These are phyloP conservation scores for Cryptococcus sp. DNA, from an alignment of 1,284 basidiomycete species.

Conservation along the genomic window DNA sequence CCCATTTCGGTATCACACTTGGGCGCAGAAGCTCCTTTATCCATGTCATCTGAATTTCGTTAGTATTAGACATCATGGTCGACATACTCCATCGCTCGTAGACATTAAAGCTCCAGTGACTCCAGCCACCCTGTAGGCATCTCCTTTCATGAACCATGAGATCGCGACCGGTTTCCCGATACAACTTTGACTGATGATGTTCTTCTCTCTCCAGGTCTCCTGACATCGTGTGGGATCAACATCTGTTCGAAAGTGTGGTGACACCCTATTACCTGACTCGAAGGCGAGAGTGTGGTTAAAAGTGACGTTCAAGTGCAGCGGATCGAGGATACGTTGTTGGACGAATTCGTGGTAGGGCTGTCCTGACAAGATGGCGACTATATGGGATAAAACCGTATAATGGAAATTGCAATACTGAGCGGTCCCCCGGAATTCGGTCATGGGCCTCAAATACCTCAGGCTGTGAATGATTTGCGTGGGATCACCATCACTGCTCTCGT, in stretches of 20 bases:
- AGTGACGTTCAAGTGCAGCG: slow-evolving; percentile 28
- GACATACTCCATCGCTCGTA: slow-evolving; percentile 26
- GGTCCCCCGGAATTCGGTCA: slow-evolving; percentile 27
- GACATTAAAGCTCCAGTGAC: slow-evolving; percentile 18
- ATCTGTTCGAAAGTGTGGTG: slow-evolving; percentile 11
- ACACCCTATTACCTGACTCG: slow-evolving; percentile 12
- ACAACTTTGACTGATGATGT: slow-evolving; percentile 9
- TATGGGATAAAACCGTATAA: slow-evolving; percentile 19
- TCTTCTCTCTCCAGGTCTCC: not conserved
- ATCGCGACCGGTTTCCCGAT: slow-evolving; percentile 11
- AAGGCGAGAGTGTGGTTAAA: slow-evolving; percentile 17
- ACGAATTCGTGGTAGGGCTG: slow-evolving; percentile 22
- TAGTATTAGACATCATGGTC: not conserved
- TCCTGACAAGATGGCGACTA: slow-evolving; percentile 27
- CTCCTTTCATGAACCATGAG: slow-evolving; percentile 19
- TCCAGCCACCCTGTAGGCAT: slow-evolving; percentile 18
- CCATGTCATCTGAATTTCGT: slow-evolving; percentile 15
- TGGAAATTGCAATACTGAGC: slow-evolving; percentile 39
- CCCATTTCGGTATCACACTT: slow-evolving; percentile 14
- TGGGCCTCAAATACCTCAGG: slow-evolving; percentile 25
- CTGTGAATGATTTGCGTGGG: slow-evolving; percentile 11
- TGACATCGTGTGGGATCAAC: slow-evolving; percentile 9
- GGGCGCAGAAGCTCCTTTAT: slow-evolving; percentile 28
- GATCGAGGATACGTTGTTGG: slow-evolving; percentile 27
- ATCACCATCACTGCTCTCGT: not conserved